These are phyloP conservation scores for Ulota crispa DNA, from an alignment of 225 moss, liverwort and hornwort species.

Conservation along the genomic window DNA sequence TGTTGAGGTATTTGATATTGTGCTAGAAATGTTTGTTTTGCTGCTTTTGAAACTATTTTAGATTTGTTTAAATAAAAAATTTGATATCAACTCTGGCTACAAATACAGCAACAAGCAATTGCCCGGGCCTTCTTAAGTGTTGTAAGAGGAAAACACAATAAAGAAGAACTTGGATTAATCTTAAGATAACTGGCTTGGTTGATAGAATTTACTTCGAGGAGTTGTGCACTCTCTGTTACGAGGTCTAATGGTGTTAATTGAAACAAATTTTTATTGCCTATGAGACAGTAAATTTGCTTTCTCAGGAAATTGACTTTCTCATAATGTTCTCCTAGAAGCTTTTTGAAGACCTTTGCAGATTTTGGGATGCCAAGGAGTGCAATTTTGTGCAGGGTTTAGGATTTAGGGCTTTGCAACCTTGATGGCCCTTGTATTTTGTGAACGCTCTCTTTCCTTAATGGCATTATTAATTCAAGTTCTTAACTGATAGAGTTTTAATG, in stretches of 20 bases:
- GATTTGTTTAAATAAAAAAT: not conserved
- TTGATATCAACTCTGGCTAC: not conserved
- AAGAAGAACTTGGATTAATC: not conserved
- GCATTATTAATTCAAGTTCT: not conserved
- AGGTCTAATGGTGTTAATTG: not conserved
- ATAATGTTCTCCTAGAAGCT: not conserved
- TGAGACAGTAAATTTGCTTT: not conserved
- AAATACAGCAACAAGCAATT: not conserved
- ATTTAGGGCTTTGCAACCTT: slow-evolving; percentile 11
- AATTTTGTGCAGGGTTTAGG: not conserved
- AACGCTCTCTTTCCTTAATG: not conserved
- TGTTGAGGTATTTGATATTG: not conserved
- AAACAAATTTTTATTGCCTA: not conserved
- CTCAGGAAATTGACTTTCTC: not conserved
- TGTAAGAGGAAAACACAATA: not conserved
- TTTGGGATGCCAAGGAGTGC: not conserved
- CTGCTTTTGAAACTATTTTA: not conserved
- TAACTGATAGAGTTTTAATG: not conserved
- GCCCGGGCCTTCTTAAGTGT: not conserved
- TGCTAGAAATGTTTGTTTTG: not conserved
- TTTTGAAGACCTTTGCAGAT: not conserved
- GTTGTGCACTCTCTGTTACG: not conserved
- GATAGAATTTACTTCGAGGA: not conserved
- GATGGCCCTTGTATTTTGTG: not conserved
- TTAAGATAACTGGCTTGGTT: not conserved